Conservation (phyloP, 805 yeast genomes). For the Barnettozyma wickerhamii region DNA sequence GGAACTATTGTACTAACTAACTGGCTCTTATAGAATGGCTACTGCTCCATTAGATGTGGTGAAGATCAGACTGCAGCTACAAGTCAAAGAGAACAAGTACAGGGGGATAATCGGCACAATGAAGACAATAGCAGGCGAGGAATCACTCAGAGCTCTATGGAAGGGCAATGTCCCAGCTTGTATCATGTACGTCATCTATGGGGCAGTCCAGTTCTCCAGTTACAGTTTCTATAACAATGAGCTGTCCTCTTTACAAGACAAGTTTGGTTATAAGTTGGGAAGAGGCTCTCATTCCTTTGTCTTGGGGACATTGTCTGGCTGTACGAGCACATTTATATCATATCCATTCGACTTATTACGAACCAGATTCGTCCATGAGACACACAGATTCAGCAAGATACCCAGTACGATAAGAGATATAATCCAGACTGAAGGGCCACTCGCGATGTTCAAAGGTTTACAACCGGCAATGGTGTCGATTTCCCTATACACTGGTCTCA, state of each 20-base stretch:
- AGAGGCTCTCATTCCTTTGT: slow-evolving; percentile 36
- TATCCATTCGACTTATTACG: slow-evolving; percentile 91
- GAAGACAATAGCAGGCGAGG: slow-evolving; percentile 44
- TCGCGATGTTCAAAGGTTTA: slow-evolving; percentile 47
- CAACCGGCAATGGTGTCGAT: slow-evolving; percentile 53
- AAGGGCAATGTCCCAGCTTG: slow-evolving; percentile 95
- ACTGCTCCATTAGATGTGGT: slow-evolving; percentile 79
- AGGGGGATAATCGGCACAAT: slow-evolving; percentile 36
- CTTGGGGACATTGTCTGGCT: slow-evolving; percentile 78
- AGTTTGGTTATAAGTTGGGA: slow-evolving; percentile 12
- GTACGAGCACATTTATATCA: slow-evolving; percentile 63
- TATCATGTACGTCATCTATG: slow-evolving; percentile 76
- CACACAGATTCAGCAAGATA: slow-evolving; percentile 22
- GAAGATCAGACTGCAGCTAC: slow-evolving; percentile 71
- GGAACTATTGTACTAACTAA: background rate
- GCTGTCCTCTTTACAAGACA: slow-evolving; percentile 31
- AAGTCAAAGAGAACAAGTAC: slow-evolving; percentile 31
- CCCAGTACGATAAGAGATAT: slow-evolving; percentile 30
- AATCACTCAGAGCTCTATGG: slow-evolving; percentile 82
- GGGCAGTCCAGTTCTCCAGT: slow-evolving; percentile 78
- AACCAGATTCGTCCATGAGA: slow-evolving; percentile 60
- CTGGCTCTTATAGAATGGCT: slow-evolving; percentile 36
- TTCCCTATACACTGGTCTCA: slow-evolving; percentile 65
- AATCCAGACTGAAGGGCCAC: slow-evolving; percentile 35
- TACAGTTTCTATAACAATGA: slow-evolving; percentile 51